Evolutionary conservation across 441 rosid genomes (phyloP), one percentile per base, ranked within the genome.

Genomic region (Melastoma candidum): DNA sequence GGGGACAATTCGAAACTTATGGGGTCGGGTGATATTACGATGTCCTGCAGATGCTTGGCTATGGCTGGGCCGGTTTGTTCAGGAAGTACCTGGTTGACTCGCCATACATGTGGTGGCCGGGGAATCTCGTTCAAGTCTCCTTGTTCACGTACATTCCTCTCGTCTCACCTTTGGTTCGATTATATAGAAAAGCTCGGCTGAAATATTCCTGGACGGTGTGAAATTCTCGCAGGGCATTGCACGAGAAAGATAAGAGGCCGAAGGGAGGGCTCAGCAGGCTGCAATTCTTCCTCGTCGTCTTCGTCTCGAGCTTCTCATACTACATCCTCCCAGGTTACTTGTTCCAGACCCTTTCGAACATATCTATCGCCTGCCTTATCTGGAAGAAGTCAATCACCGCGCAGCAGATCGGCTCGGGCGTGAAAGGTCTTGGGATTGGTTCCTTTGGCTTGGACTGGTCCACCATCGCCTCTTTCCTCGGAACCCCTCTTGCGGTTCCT

Each of bases 101-200:
- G 0, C 90, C 95, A 7, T 83, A 76, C 60, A 86, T 86, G 95
- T 84, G 95, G 97, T 89, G 97, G 95, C 95, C 97, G 1, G 41
- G 70, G 10, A 83, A 79, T 53, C 60, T 89, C 9, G 90, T 89
- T 12, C 90, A 82, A 61, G 93, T 89, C 63, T 89, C 90, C 46
- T 70, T 89, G 4, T 86, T 86, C 64, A 76, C 82, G 92, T 81
- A 60, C 6, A 13, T 7, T 14, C 3, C 22, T 11, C 27, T 36
- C 39, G 9, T 22, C 36, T 49, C 8, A 24, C 8, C 52, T 11
- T 12, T 3, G 22, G 22, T 17, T 17, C 22, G 22, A 17, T 17
- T 17, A 17, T 17, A 17, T 17, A 17, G 1, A 17, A 17, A 17
- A 17, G 22, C 49, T 0, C 11, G 7, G 17, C n/a, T 12, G 29